Evolutionary conservation across 169 alveolate species (phyloP), one percentile per base, ranked within the genome.

Genomic region (Toxoplasma gondii): DNA sequence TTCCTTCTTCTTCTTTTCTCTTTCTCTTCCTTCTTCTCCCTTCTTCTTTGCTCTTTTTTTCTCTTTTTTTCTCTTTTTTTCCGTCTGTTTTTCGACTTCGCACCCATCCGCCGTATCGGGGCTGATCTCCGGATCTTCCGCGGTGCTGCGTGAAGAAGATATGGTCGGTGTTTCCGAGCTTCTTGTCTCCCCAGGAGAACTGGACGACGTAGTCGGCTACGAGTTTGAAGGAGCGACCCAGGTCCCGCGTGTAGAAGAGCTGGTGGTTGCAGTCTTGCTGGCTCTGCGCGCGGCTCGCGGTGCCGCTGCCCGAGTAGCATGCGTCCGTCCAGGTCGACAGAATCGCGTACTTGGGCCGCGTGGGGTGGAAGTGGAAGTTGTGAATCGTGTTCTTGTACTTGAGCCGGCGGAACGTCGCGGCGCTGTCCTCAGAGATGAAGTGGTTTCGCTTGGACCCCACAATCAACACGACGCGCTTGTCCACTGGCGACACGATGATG

Each of bases 101-200:
- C 86, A 74, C 95, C 97, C 97, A 96, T 27, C 95, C 94, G 80
- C 94, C 94, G 53, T 92, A 94, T 64, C 94, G 92, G 29, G 96
- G 96, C 93, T 96, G 97, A 74, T 94, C 96, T 12, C 97, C 97
- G 29, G 92, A 43, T 80, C 93, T 78, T 53, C 92, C 90, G 45
- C 97, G 49, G 93, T 94, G 95, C 94, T 96, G 98, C 38, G 98
- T 96, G 92, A 95, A 96, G 95, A 94, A 97, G 87, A 97, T 95
- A 43, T 97, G 54, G 92, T 97, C 97, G 95, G 95, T 82, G 34
- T 95, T 96, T 5, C 88, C 81, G 69, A 91, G 70, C 0, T 95
- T 78, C 81, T 74, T 87, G 88, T 98, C 99, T 34, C 99, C 99
- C 99, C 99, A 98, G 93, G 98, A 97, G 93, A 98, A 98, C 95